Evolutionary conservation across 2,329 filamentous ascomycete species (phyloP), one percentile per base, ranked within the genome.

Genomic region (Arthrobotrys sinensis): DNA sequence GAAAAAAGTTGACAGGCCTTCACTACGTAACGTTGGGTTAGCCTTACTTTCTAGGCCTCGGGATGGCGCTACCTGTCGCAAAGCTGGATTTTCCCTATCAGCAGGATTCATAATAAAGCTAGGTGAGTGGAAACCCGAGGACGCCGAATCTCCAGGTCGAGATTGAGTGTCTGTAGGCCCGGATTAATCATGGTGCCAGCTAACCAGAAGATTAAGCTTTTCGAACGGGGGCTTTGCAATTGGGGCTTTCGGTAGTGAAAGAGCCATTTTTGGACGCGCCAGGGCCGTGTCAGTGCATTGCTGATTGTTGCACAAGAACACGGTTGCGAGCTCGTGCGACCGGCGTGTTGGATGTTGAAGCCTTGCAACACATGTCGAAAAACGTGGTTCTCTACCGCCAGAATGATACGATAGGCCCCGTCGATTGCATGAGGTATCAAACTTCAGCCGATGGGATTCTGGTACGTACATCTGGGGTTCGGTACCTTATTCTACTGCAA

Each of bases 51-150:
- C 16, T 34, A 21, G 32, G n/a, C 62, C 21, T 76, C 53, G 43
- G 71, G 64, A 76, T 69, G 64, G 64, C 64, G 71, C 71, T 72
- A 5, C 16, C 4, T 46, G 16, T 65, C 60, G 68, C 48, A 72
- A 65, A 21, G 48, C 34, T 4, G 53, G 55, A 12, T 50, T 48
- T 67, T 62, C 24, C 45, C 46, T 63, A 63, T 63, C 64, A 62
- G 63, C 16, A 34, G 16, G 62, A 52, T 52, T 64, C 55, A 69
- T 69, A 55, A 71, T 50, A 16, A 55, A 53, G 4, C 40, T 28
- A 55, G 4, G 4, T 70, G 65, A 57, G 65, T 69, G 65, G 65
- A 70, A 70, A 66, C 65, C 72, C 64, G 71, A 76, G 46, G 55
- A 68, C 62, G 70, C 40, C 62, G 70, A 68, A 62, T 76, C 53